Evolutionary conservation across 305 asterid species (phyloP).

Genomic region (Fraxinus xanthoxyloides): DNA sequence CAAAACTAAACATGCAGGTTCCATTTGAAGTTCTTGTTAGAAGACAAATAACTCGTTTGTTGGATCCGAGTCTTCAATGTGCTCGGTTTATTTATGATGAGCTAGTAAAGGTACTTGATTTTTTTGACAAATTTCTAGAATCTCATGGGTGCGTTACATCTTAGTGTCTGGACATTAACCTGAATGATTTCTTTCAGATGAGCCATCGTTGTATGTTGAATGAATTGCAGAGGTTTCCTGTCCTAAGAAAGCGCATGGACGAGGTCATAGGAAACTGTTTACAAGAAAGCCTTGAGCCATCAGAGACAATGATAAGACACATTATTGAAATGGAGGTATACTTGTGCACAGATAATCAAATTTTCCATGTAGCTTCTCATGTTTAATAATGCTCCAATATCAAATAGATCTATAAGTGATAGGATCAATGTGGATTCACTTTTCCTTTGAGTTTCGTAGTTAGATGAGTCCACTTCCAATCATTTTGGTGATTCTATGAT

Average conservation of each 20-base stretch:
- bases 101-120: slow-evolving; percentile 61
- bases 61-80: slow-evolving; percentile 95
- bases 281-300: slow-evolving; percentile 87
- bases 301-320: slow-evolving; percentile 92
- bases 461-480: not conserved
- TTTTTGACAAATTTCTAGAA: slow-evolving; percentile 5
- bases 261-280: slow-evolving; percentile 66
- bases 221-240: slow-evolving; percentile 77
- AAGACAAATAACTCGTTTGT: slow-evolving; percentile 76
- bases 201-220: slow-evolving; percentile 72
- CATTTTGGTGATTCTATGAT: not conserved
- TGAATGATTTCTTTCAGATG: slow-evolving; percentile 49
- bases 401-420: not conserved
- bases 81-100: slow-evolving; percentile 84
- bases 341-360: not conserved
- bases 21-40: slow-evolving; percentile 90
- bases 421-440: not conserved
- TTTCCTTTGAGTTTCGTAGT: not conserved
- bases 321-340: slow-evolving; percentile 95
- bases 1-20: slow-evolving; percentile 47
- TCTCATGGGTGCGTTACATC: slow-evolving; percentile 15
- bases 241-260: slow-evolving; percentile 66
- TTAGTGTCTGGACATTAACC: slow-evolving; percentile 25
- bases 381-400: not conserved
- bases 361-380: not conserved